Percentiles rank a stretch among this genome's conserved stretches.
phyloP scores from a whole-genome alignment of 768 basidiomycete species.

The Boletus rubescentipes region DNA sequence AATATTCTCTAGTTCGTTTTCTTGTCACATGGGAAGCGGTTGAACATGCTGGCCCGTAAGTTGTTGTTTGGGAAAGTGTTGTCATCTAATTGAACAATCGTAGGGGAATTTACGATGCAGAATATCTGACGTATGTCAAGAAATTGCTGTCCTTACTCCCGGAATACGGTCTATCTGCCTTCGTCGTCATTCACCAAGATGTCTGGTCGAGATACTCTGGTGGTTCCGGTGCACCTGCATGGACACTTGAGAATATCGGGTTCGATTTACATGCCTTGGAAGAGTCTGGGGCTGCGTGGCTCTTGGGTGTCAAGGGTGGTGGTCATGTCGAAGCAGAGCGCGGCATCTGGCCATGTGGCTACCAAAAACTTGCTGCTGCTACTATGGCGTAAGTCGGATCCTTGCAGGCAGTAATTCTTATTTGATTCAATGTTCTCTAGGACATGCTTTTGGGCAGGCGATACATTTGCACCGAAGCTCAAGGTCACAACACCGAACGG shows the following conservation, averaged over 20 bases:
- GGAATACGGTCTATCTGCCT: slow-evolving; percentile 68
- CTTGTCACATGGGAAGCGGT: slow-evolving; percentile 97
- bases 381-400: slow-evolving; percentile 77
- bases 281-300: slow-evolving; percentile 83
- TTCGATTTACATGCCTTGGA: slow-evolving; percentile 82
- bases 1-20: slow-evolving; percentile 65
- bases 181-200: slow-evolving; percentile 87
- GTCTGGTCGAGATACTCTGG: slow-evolving; percentile 96
- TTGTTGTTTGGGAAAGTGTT: slow-evolving; percentile 18
- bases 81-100: background rate
- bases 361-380: slow-evolving; percentile 88
- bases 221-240: slow-evolving; percentile 94
- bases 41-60: slow-evolving; percentile 90
- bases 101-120: slow-evolving; percentile 81
- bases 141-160: slow-evolving; percentile 67
- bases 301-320: slow-evolving; percentile 73
- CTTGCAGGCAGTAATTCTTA: background rate
- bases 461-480: slow-evolving; percentile 79
- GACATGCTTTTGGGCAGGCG: slow-evolving; percentile 92
- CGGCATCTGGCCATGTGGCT: slow-evolving; percentile 91
- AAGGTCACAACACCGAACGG: slow-evolving; percentile 47
- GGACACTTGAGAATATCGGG: slow-evolving; percentile 86
- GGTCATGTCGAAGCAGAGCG: slow-evolving; percentile 76
- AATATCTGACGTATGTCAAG: slow-evolving; percentile 80
- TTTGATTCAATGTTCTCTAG: slow-evolving; percentile 35